These are phyloP conservation scores for Pseudonitzschia multistriata DNA, from an alignment of 108 stramenopile species.

Conservation along the genomic window DNA sequence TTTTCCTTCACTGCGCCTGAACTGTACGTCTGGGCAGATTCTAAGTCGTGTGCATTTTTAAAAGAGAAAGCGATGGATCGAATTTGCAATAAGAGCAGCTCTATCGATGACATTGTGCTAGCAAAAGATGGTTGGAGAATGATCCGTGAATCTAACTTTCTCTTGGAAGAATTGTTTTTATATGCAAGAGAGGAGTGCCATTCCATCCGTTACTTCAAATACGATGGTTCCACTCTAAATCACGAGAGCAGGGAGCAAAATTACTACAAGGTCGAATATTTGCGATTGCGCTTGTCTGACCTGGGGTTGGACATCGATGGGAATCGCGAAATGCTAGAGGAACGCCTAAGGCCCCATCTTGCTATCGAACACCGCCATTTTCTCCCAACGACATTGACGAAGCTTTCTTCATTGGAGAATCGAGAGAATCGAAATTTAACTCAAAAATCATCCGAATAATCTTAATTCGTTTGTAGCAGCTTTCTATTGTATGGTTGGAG, in stretches of 20 bases:
- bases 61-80: slow-evolving; percentile 17
- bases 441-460: too few relatives aligned
- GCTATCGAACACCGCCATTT: neutral
- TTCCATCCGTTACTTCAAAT: neutral
- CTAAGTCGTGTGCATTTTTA: slow-evolving; percentile 18
- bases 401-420: neutral
- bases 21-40: slow-evolving; percentile 16
- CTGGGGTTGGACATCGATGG: slow-evolving; percentile 1
- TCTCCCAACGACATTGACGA: neutral
- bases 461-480: too few relatives aligned
- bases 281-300: neutral
- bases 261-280: slow-evolving; percentile 1
- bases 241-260: neutral
- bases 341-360: neutral
- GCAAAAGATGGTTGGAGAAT: slow-evolving; percentile 9
- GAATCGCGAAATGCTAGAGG: neutral
- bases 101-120: slow-evolving; percentile 2
- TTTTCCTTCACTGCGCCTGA: slow-evolving; percentile 1
- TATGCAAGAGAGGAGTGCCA: neutral
- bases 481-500: too few relatives aligned
- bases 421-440: too few relatives aligned
- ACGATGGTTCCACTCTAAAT: neutral
- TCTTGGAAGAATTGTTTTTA: slow-evolving; percentile 10
- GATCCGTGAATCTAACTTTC: neutral
- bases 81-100: neutral